Conservation (phyloP, 495 filamentous ascomycete genomes). For the Penicillium nucicola region DNA sequence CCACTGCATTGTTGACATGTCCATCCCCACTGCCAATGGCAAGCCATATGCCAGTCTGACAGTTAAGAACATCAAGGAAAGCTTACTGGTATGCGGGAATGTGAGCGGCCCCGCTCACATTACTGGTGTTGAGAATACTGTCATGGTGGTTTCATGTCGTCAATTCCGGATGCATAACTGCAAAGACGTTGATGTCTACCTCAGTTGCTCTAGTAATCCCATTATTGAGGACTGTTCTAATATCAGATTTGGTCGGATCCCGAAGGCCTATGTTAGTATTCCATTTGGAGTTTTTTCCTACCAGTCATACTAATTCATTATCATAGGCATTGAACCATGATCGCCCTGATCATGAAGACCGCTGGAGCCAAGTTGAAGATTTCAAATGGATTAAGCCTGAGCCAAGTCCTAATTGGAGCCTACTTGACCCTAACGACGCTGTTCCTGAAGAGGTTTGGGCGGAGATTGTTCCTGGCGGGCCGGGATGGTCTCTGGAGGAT, state of each 20-base stretch:
- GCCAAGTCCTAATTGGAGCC: constrained; percentile 83
- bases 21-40: constrained; percentile 56
- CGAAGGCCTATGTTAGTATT: constrained; percentile 60
- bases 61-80: constrained; percentile 64
- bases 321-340: constrained; percentile 38
- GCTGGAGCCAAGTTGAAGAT: constrained; percentile 89
- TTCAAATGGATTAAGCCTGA: constrained; percentile 94
- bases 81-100: constrained; percentile 71
- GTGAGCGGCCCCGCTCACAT: constrained; percentile 79
- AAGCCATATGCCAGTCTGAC: constrained; percentile 71
- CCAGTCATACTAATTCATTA: not conserved
- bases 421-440: constrained; percentile 59
- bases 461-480: constrained; percentile 62
- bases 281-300: not conserved
- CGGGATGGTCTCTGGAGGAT: constrained; percentile 60
- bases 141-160: constrained; percentile 70
- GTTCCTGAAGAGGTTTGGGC: constrained; percentile 66
- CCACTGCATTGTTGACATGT: constrained; percentile 77
- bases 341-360: constrained; percentile 47
- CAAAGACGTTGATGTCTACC: constrained; percentile 72
- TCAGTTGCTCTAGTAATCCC: constrained; percentile 76
- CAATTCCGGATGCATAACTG: constrained; percentile 94
- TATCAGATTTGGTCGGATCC: constrained; percentile 76
- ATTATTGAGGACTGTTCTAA: constrained; percentile 87
- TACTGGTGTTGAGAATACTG: constrained; percentile 68